These are phyloP conservation scores for Achlya hypogyna DNA, from an alignment of 352 stramenopile species.

Conservation along the genomic window DNA sequence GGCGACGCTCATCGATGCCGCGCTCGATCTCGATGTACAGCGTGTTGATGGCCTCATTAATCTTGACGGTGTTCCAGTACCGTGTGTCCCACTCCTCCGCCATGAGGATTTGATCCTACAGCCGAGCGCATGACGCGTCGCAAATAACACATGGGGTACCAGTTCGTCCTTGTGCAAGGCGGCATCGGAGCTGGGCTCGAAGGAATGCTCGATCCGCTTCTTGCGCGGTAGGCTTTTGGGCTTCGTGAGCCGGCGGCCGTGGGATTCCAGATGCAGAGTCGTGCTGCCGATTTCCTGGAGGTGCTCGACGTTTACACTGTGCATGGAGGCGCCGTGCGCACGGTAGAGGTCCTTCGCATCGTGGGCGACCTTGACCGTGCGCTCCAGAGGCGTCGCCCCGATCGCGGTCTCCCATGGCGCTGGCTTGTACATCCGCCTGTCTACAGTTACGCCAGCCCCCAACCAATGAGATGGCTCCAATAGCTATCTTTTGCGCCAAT, in stretches of 20 bases:
- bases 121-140: background rate
- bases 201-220: conserved; percentile 8
- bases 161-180: conserved; percentile 36
- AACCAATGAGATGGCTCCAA: no score
- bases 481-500: background rate
- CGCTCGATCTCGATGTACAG: conserved; percentile 60
- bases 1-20: conserved; percentile 30
- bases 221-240: conserved; percentile 23
- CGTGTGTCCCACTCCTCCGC: conserved; percentile 76
- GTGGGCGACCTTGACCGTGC: conserved; percentile 39
- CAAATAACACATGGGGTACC: conserved; percentile 26
- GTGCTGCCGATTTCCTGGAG: conserved; percentile 51
- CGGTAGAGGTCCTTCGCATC: conserved; percentile 45
- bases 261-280: conserved; percentile 43
- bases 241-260: conserved; percentile 31
- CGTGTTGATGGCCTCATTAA: conserved; percentile 49
- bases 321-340: conserved; percentile 45
- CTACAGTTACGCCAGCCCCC: no score
- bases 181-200: conserved; percentile 41
- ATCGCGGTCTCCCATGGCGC: conserved; percentile 44
- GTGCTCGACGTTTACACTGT: conserved; percentile 45
- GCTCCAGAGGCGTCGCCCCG: conserved; percentile 34
- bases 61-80: conserved; percentile 48
- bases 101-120: conserved; percentile 61
- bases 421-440: background rate